Evolutionary conservation across 129 eudicot species (phyloP), one percentile per base, ranked within the genome.

Genomic region (Flaveria trinervia): DNA sequence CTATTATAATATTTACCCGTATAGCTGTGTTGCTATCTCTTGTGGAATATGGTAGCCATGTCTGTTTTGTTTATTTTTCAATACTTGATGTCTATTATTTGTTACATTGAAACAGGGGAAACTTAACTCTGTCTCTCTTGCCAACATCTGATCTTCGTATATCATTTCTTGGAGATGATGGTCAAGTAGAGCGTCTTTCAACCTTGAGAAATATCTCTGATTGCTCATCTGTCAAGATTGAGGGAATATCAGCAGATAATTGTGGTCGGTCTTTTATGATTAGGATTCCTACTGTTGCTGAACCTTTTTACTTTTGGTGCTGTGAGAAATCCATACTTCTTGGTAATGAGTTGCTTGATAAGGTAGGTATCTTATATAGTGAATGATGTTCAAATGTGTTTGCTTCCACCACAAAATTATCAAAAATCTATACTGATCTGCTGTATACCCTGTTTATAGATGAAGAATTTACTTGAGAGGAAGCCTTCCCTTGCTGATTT

Each of bases 271-370:
- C 97, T 60, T 93, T 93, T 70, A 51, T 77, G 50, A 73, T 93
- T 16, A 86, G 73, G 74, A 74, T 80, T 33, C 77, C 84, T 14
- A 83, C 65, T 55, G 30, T 72, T 51, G 84, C 68, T 48, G 25
- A 66, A 66, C 50, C 80, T 62, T 75, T 77, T 57, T 88, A 93
- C 65, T 88, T 88, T 84, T 93, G 98, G 98, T 90, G 95, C 88
- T 88, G 95, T 8, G 98, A 93, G 78, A 93, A 88, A 70, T 90
- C 97, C 55, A 85, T 82, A 84, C 95, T 93, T 41, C 85, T 93
- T 20, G 98, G 98, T 61, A 75, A 66, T 18, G 97, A 93, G 82
- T 83, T 93, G 84, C 94, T 90, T 15, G 79, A 76, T 22, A 90
- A 93, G 98, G 98, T 93, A 80, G 26, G 15, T 49, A 71, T 56